These are phyloP conservation scores for Rhodotorula sp. DNA, from an alignment of 1,284 basidiomycete species.

Conservation along the genomic window DNA sequence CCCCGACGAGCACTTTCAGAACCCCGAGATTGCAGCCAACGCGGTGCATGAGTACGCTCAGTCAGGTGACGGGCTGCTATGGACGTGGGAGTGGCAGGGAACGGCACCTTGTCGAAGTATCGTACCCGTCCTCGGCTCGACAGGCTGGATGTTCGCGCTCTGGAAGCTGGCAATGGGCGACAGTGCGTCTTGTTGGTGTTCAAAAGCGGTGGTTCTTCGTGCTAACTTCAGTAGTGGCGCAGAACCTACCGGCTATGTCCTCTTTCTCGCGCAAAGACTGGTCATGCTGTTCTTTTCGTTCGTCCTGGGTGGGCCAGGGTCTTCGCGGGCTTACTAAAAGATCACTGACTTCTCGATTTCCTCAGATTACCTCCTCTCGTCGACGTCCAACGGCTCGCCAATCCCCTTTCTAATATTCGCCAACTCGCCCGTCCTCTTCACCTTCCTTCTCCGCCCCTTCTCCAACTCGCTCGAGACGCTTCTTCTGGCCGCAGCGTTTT, in stretches of 20 bases:
- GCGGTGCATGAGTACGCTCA: constrained; percentile 30
- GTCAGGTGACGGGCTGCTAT: constrained; percentile 4
- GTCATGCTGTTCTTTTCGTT: constrained; percentile 35
- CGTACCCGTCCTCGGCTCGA: constrained; percentile 33
- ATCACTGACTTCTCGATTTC: background rate
- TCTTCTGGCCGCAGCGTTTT: constrained; percentile 31
- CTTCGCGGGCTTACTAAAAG: background rate
- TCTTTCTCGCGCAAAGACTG: constrained; percentile 38
- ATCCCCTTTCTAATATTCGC: constrained; percentile 37
- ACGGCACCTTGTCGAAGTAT: constrained; percentile 41
- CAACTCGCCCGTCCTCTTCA: constrained; percentile 42
- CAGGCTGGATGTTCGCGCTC: constrained; percentile 29
- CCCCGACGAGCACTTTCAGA: constrained; percentile 50
- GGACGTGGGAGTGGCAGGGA: constrained; percentile 43
- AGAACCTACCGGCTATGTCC: constrained; percentile 21
- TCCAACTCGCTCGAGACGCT: constrained; percentile 47
- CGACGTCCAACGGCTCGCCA: background rate
- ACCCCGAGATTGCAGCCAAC: constrained; percentile 43
- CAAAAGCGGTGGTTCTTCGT: background rate
- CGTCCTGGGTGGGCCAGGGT: constrained; percentile 9
- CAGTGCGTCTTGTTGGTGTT: background rate
- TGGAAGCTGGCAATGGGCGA: constrained; percentile 7
- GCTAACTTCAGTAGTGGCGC: background rate
- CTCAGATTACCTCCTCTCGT: constrained; percentile 12
- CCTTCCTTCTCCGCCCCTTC: constrained; percentile 47